A percentile compares a stretch with the other conserved stretches of the same genome.
Conservation (phyloP, 2,329 filamentous ascomycete genomes). For the Nannizzia gypsea region DNA sequence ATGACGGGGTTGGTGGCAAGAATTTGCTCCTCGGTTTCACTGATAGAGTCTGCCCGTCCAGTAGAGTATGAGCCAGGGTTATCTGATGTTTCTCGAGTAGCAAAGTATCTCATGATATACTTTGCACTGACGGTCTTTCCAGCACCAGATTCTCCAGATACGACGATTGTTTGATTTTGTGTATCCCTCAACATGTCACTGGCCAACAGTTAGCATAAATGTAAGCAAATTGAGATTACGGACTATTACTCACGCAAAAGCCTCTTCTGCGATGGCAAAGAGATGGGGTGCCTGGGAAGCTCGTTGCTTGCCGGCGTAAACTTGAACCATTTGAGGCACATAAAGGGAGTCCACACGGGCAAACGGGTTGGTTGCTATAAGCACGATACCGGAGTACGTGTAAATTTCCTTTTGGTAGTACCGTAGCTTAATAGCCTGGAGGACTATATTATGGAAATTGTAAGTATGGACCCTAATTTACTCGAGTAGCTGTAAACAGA, state of each 20-base stretch:
- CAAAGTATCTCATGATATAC: conserved; percentile 99
- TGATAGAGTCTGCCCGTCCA: conserved; percentile 69
- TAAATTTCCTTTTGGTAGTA: conserved; percentile 99
- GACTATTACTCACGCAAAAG: conserved; percentile 63
- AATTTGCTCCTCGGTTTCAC: conserved; percentile 96
- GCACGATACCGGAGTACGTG: conserved; percentile 96
- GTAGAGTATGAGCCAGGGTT: conserved; percentile 67
- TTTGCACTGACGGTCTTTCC: conserved; percentile 99
- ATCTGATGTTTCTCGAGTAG: conserved; percentile 87
- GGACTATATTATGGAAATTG: conserved; percentile 46
- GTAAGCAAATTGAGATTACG: background rate
- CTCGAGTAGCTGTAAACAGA: conserved; percentile 9
- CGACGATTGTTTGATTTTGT: conserved; percentile 96
- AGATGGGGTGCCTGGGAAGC: conserved; percentile 94
- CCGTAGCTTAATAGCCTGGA: conserved; percentile 93
- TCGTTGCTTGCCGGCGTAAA: conserved; percentile 93
- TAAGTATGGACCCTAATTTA: conserved; percentile 3
- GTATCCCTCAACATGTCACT: conserved; percentile 94
- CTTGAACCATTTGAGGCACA: conserved; percentile 98
- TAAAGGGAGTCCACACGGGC: conserved; percentile 95
- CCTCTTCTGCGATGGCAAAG: conserved; percentile 97
- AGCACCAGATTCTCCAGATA: conserved; percentile 97
- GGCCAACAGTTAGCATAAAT: conserved; percentile 8
- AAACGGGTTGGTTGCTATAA: conserved; percentile 97
- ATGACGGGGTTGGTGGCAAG: conserved; percentile 97